Conservation (phyloP, 2,329 filamentous ascomycete genomes). For the Nemania serpens region DNA sequence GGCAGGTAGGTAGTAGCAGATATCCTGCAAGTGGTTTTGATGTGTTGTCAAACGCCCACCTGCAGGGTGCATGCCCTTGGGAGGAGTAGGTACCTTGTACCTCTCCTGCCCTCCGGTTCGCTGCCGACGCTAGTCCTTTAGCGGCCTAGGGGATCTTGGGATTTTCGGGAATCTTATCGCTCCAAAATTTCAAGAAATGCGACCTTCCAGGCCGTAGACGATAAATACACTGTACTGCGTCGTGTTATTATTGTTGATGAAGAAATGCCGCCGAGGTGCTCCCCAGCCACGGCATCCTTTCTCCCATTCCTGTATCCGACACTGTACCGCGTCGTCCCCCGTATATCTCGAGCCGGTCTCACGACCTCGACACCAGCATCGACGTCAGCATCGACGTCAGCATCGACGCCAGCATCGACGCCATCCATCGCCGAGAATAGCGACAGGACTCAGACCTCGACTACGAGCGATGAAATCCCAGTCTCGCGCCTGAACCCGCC, state of each 20-base stretch:
- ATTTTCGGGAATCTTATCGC: constrained; percentile 30
- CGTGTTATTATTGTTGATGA: background rate
- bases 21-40: constrained; percentile 10
- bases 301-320: constrained; percentile 59
- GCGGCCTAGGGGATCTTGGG: constrained; percentile 1
- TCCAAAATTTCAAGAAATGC: constrained; percentile 11
- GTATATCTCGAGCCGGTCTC: constrained; percentile 32
- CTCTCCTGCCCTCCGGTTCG: constrained; percentile 16
- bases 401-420: constrained; percentile 18
- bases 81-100: constrained; percentile 2
- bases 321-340: constrained; percentile 43
- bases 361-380: constrained; percentile 35
- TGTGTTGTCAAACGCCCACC: constrained; percentile 27
- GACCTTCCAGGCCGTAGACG: background rate
- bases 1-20: too few species aligned
- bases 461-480: constrained; percentile 46
- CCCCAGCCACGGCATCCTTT: constrained; percentile 44
- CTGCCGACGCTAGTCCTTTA: constrained; percentile 23
- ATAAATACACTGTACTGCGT: background rate
- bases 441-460: constrained; percentile 37
- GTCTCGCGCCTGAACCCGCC: constrained; percentile 74
- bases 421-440: constrained; percentile 27
- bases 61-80: constrained; percentile 23
- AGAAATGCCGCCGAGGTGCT: constrained; percentile 51
- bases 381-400: background rate